Evolutionary conservation across 148 eudicot genomes (phyloP).

Genomic region (Limonium bicolor): DNA sequence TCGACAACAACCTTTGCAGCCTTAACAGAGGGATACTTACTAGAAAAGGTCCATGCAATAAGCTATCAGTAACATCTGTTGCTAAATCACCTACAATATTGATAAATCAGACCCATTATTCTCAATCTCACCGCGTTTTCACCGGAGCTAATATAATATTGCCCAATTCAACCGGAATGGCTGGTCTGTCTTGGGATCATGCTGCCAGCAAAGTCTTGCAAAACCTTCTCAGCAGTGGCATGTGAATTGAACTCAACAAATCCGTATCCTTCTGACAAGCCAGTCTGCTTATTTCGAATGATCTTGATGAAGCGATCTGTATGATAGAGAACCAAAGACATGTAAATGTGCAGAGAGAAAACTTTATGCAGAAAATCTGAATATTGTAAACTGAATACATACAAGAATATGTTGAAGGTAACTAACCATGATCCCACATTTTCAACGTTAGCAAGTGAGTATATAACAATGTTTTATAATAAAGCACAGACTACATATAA

Average conservation of each 20-base stretch:
- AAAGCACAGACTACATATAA: too few species aligned
- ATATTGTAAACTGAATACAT: too few species aligned
- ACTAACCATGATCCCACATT: too few species aligned
- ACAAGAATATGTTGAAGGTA: too few species aligned
- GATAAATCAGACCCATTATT: slow-evolving; percentile 85
- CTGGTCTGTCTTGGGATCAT: slow-evolving; percentile 72
- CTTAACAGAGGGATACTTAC: slow-evolving; percentile 79
- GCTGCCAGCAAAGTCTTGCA: slow-evolving; percentile 36
- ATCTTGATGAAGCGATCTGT: slow-evolving; percentile 32
- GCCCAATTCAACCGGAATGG: slow-evolving; percentile 94
- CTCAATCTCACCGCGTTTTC: slow-evolving; percentile 83
- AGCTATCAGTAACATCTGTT: slow-evolving; percentile 75
- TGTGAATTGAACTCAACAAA: slow-evolving; percentile 76
- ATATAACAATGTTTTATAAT: too few species aligned
- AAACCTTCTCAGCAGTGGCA: slow-evolving; percentile 62
- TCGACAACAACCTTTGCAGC: slow-evolving; percentile 95
- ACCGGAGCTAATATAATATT: slow-evolving; percentile 70
- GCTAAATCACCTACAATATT: slow-evolving; percentile 95
- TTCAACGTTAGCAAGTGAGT: too few species aligned
- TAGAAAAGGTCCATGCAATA: slow-evolving; percentile 69
- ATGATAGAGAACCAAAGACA: too few species aligned
- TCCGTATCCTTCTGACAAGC: slow-evolving; percentile 84
- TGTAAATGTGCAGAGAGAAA: too few species aligned
- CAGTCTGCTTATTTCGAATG: slow-evolving; percentile 84
- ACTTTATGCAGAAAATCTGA: too few species aligned